Conservation (phyloP, 768 basidiomycete genomes). For the Mycena galopus region DNA sequence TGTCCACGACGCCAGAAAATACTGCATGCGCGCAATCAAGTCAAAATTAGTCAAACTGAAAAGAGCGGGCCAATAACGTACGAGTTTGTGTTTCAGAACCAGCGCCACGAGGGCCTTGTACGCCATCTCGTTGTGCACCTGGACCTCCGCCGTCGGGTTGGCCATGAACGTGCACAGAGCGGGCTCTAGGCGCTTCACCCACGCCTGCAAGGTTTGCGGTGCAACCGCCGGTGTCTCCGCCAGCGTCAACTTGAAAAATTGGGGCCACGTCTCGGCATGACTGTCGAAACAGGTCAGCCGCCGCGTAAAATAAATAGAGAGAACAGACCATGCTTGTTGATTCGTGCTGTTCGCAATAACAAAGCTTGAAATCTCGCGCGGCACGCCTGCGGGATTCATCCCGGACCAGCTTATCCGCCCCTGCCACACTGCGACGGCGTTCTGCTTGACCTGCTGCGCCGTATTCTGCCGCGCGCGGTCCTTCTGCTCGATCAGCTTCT, state of each 20-base stretch:
- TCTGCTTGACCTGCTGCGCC: constrained; percentile 19
- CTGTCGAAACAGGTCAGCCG: constrained; percentile 46
- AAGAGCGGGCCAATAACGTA: constrained; percentile 45
- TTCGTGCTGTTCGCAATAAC: constrained; percentile 21
- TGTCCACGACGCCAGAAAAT: constrained; percentile 65
- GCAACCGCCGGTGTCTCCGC: constrained; percentile 58
- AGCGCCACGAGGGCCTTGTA: constrained; percentile 57
- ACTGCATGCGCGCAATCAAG: constrained; percentile 49
- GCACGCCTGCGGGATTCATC: constrained; percentile 14
- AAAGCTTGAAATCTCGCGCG: constrained; percentile 14
- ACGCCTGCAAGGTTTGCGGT: constrained; percentile 54
- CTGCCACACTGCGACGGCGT: constrained; percentile 38
- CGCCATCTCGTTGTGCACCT: constrained; percentile 59
- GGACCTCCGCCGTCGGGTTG: constrained; percentile 42
- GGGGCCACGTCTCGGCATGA: constrained; percentile 68
- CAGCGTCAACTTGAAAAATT: constrained; percentile 53
- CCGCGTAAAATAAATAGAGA: not conserved
- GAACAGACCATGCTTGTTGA: constrained; percentile 50
- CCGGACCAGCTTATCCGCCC: constrained; percentile 27
- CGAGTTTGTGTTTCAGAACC: constrained; percentile 59
- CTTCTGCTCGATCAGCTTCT: constrained; percentile 63
- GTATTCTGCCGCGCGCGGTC: constrained; percentile 44
- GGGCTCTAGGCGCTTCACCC: constrained; percentile 60
- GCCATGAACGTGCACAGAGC: constrained; percentile 56
- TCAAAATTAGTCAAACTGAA: not conserved